Evolutionary conservation across 352 stramenopile genomes (phyloP).

Genomic region (Aphanomyces cochlioides): DNA sequence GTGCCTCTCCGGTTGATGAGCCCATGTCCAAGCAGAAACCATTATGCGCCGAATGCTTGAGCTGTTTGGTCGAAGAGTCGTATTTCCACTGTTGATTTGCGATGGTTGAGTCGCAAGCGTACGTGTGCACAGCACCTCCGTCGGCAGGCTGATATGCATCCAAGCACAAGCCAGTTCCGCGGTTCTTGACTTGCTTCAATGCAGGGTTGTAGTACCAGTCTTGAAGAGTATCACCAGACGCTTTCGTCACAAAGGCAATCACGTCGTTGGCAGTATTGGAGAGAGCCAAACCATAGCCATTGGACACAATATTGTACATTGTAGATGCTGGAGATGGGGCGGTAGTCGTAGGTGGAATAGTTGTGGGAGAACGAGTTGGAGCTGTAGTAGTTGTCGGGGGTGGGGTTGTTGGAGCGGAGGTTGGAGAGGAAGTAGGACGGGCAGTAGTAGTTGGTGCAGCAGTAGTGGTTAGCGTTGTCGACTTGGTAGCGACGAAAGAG

Average conservation of each 20-base stretch:
- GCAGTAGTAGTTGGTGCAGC: no score
- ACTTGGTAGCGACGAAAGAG: background rate
- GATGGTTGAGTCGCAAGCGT: constrained; percentile 47
- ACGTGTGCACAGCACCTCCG: constrained; percentile 53
- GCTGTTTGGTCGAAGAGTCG: constrained; percentile 41
- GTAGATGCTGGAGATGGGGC: no score
- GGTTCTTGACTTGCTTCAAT: constrained; percentile 24
- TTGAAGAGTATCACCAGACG: background rate
- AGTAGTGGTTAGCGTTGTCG: no score
- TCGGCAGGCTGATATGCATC: constrained; percentile 43
- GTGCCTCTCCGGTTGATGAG: constrained; percentile 42
- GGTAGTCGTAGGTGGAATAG: no score
- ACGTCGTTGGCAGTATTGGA: background rate
- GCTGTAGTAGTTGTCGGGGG: background rate
- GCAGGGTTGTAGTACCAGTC: background rate
- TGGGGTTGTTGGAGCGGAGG: no score
- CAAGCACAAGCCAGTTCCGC: constrained; percentile 20
- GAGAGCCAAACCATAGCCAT: background rate
- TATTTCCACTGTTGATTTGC: constrained; percentile 63
- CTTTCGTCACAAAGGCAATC: background rate
- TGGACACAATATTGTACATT: background rate
- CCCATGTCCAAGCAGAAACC: constrained; percentile 58
- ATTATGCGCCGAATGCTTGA: constrained; percentile 43
- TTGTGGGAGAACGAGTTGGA: background rate
- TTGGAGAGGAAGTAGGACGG: no score